A percentile compares a stretch with the other conserved stretches of the same genome.
Conservation (phyloP, 768 basidiomycete species). For the Phallus indusiatus region DNA sequence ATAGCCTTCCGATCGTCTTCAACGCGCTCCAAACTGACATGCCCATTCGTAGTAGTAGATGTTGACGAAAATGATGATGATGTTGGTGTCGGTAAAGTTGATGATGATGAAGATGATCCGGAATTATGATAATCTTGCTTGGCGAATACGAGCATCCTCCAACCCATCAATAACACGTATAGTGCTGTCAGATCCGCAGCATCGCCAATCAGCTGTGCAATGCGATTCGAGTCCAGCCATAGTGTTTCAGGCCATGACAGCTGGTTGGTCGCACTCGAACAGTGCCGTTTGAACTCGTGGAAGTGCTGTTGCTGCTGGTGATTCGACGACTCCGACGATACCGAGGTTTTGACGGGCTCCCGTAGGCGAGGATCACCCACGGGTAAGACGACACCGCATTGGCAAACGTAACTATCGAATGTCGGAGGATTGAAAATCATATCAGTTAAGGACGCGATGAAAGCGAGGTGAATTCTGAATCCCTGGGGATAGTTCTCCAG, state of each 20-base stretch:
- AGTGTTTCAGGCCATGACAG: slow-evolving; percentile 60
- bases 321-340: too few species aligned
- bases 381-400: slow-evolving; percentile 3
- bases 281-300: background rate
- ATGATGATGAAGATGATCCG: background rate
- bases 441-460: slow-evolving; percentile 51
- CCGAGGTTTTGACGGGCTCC: slow-evolving; percentile 10
- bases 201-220: slow-evolving; percentile 58
- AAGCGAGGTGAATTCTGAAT: background rate
- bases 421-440: slow-evolving; percentile 51
- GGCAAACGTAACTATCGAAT: slow-evolving; percentile 3
- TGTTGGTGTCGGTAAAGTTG: background rate
- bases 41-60: slow-evolving; percentile 19
- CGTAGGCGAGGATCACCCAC: slow-evolving; percentile 26
- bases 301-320: slow-evolving; percentile 8
- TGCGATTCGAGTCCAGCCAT: slow-evolving; percentile 68
- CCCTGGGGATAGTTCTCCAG: background rate
- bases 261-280: background rate
- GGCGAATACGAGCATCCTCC: slow-evolving; percentile 57
- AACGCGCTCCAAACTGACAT: slow-evolving; percentile 24
- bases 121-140: background rate
- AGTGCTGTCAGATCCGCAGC: slow-evolving; percentile 64
- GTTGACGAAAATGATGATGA: slow-evolving; percentile 26
- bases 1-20: background rate
- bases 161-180: slow-evolving; percentile 75